Percentiles rank a stretch among this genome's conserved stretches.
Evolutionary conservation across 805 yeast species (phyloP).

Genomic region (Metschnikowia drakensbergensis): DNA sequence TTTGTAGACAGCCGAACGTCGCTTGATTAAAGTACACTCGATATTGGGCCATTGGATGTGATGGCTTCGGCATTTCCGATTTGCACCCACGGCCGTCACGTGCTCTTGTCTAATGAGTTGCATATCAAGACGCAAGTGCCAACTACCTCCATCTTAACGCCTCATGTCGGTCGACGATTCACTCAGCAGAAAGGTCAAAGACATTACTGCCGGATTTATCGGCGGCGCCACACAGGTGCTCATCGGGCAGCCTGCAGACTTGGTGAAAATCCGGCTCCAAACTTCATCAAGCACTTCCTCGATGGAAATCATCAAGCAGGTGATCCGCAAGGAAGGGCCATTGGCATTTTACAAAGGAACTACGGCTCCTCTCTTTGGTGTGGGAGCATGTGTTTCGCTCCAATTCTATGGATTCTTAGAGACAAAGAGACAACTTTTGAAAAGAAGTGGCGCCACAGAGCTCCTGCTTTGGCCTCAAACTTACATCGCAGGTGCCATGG

Average conservation of each 20-base stretch:
- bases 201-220: constrained; percentile 42
- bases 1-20: too few relatives aligned
- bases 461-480: constrained; percentile 54
- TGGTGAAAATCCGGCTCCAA: constrained; percentile 42
- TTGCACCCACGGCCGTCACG: constrained; percentile 20
- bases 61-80: neutral
- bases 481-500: constrained; percentile 59
- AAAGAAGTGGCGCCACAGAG: constrained; percentile 22
- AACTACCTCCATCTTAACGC: neutral
- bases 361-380: constrained; percentile 42
- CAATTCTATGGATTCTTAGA: constrained; percentile 73
- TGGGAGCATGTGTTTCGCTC: constrained; percentile 57
- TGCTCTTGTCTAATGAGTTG: constrained; percentile 15
- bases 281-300: constrained; percentile 33
- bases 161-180: constrained; percentile 32
- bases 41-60: neutral
- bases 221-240: constrained; percentile 47
- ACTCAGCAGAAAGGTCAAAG: constrained; percentile 35
- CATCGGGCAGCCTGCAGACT: constrained; percentile 46
- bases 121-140: constrained; percentile 1
- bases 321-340: constrained; percentile 38
- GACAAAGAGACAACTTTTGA: constrained; percentile 54
- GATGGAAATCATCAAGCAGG: constrained; percentile 31
- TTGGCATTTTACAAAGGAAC: constrained; percentile 46
- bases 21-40: neutral